Conservation (phyloP, 2,329 filamentous ascomycete species). For the Verticillium nonalfalfae region DNA sequence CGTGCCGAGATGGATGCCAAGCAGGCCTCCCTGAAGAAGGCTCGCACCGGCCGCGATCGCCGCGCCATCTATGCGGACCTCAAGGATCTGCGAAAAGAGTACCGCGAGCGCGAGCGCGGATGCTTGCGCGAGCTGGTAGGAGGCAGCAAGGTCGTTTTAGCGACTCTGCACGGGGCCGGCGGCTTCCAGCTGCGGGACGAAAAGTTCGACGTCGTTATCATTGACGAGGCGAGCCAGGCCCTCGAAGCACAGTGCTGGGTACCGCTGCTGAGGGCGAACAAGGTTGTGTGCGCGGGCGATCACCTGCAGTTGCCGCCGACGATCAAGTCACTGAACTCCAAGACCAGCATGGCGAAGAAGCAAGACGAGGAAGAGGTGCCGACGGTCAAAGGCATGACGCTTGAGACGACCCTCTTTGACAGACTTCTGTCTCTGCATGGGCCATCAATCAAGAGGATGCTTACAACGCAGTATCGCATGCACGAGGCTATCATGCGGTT, state of each 20-base stretch:
- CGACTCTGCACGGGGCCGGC: slow-evolving; percentile 88
- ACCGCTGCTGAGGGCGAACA: slow-evolving; percentile 70
- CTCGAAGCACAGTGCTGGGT: slow-evolving; percentile 98
- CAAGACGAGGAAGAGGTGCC: slow-evolving; percentile 24
- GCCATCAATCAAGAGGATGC: slow-evolving; percentile 79
- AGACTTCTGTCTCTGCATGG: slow-evolving; percentile 79
- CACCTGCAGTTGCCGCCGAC: slow-evolving; percentile 92
- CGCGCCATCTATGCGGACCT: slow-evolving; percentile 79
- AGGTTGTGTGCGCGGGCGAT: slow-evolving; percentile 87
- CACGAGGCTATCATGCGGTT: slow-evolving; percentile 94
- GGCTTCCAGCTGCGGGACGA: slow-evolving; percentile 75
- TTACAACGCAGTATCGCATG: slow-evolving; percentile 98
- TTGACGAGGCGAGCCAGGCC: slow-evolving; percentile 94
- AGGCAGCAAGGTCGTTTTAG: slow-evolving; percentile 80
- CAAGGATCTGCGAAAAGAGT: slow-evolving; percentile 82
- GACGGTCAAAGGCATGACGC: slow-evolving; percentile 47
- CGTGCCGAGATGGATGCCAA: slow-evolving; percentile 89
- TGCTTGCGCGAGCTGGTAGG: slow-evolving; percentile 73
- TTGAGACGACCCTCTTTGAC: slow-evolving; percentile 93
- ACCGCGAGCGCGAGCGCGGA: slow-evolving; percentile 72
- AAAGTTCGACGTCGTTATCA: slow-evolving; percentile 86
- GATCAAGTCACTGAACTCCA: slow-evolving; percentile 69
- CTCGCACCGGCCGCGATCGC: slow-evolving; percentile 71
- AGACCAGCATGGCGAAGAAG: slow-evolving; percentile 24
- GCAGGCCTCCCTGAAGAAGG: slow-evolving; percentile 83